These are phyloP conservation scores for Cutaneotrichosporon cavernicola DNA, from an alignment of 1,284 basidiomycete species.

Conservation along the genomic window DNA sequence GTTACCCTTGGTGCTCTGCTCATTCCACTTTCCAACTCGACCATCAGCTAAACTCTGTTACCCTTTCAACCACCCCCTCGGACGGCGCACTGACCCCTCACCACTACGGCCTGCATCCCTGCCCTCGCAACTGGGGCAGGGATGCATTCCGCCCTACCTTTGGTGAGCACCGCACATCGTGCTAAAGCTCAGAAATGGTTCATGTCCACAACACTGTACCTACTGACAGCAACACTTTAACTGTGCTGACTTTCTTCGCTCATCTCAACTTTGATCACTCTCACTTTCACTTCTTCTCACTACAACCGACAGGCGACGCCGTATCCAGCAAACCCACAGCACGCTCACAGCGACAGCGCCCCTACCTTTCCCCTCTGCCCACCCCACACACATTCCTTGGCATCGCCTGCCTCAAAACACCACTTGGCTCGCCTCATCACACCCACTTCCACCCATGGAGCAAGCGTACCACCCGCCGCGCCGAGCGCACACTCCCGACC, in stretches of 20 bases:
- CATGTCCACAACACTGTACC: background rate
- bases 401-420: background rate
- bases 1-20: background rate
- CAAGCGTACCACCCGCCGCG: background rate
- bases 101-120: background rate
- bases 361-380: background rate
- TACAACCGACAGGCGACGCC: background rate
- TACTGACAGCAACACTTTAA: background rate
- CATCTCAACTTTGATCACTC: background rate
- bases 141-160: background rate
- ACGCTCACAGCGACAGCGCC: background rate
- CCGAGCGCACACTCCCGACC: slow-evolving; percentile 2
- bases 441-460: background rate
- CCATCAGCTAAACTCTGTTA: background rate
- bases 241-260: background rate
- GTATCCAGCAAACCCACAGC: background rate
- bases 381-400: background rate
- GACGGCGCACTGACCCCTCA: background rate
- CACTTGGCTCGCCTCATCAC: background rate
- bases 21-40: background rate
- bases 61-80: background rate
- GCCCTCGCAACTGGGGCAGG: background rate
- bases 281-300: background rate
- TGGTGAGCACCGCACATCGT: background rate
- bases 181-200: background rate